Evolutionary conservation across 768 basidiomycete genomes (phyloP).

Genomic region (Collybia sordida): DNA sequence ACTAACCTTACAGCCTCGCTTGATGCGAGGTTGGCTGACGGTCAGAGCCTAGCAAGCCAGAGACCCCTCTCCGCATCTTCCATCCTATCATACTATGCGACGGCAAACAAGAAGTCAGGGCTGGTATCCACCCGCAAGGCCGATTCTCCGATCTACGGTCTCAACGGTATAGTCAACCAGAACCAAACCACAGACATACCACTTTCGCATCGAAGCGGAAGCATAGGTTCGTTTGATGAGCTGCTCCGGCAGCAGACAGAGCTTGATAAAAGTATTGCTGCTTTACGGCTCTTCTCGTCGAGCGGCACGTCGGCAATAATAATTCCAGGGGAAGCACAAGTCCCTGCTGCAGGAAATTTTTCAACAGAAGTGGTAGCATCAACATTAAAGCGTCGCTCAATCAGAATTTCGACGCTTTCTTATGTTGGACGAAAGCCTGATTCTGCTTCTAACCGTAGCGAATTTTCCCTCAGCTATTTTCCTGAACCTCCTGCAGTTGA

Average conservation of each 20-base stretch:
- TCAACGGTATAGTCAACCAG: constrained; percentile 33
- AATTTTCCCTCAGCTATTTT: constrained; percentile 74
- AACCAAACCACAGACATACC: constrained; percentile 5
- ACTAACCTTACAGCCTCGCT: not conserved
- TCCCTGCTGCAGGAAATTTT: no score
- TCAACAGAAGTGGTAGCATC: no score
- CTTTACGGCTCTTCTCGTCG: constrained; percentile 46
- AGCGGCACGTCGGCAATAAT: constrained; percentile 1
- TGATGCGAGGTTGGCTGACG: not conserved
- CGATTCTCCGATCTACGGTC: constrained; percentile 46
- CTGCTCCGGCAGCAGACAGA: constrained; percentile 62
- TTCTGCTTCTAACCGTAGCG: constrained; percentile 39
- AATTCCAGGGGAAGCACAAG: constrained; percentile 1
- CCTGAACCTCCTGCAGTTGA: constrained; percentile 53
- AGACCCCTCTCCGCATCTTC: constrained; percentile 19
- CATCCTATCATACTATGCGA: constrained; percentile 33
- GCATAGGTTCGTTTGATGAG: constrained; percentile 41
- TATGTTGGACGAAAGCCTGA: constrained; percentile 23
- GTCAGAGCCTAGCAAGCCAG: not conserved
- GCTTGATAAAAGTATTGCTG: constrained; percentile 63
- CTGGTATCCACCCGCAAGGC: constrained; percentile 1
- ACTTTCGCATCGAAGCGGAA: constrained; percentile 23
- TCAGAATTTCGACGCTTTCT: constrained; percentile 16
- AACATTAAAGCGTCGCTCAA: constrained; percentile 5
- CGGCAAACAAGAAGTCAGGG: constrained; percentile 3